These are phyloP conservation scores for Rhodotorula sp. DNA, from an alignment of 1,284 basidiomycete genomes.

Conservation along the genomic window DNA sequence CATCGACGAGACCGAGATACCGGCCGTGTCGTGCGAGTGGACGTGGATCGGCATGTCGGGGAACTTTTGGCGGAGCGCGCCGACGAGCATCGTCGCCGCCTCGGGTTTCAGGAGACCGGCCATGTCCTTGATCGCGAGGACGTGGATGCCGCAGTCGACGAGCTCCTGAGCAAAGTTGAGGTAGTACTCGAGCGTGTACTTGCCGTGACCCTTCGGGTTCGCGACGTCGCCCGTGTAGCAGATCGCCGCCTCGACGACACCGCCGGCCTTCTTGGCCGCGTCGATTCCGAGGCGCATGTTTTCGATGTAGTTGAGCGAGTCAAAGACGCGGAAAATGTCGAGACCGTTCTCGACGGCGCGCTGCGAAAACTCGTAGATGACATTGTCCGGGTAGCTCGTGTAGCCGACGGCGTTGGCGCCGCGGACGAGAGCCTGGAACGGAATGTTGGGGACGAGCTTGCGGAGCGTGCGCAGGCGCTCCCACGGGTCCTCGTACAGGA, in stretches of 20 bases:
- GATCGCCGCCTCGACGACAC: conserved; percentile 95
- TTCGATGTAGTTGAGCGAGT: conserved; percentile 97
- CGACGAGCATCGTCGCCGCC: conserved; percentile 88
- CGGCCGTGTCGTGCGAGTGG: conserved; percentile 99
- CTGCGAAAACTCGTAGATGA: conserved; percentile 47
- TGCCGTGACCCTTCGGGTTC: conserved; percentile 81
- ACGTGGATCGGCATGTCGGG: conserved; percentile 99
- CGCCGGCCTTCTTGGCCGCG: conserved; percentile 98
- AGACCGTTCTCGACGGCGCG: conserved; percentile 97
- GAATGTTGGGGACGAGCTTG: conserved; percentile 97
- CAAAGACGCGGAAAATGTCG: conserved; percentile 99
- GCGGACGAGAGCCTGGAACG: conserved; percentile 96
- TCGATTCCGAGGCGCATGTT: conserved; percentile 96
- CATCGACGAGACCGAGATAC: conserved; percentile 96
- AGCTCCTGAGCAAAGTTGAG: conserved; percentile 92
- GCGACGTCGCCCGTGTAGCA: conserved; percentile 99
- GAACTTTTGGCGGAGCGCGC: conserved; percentile 90
- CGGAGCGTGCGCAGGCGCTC: conserved; percentile 91
- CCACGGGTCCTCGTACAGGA: conserved; percentile 99
- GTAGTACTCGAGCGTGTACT: conserved; percentile 98
- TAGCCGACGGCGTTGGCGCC: conserved; percentile 99
- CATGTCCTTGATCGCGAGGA: conserved; percentile 99
- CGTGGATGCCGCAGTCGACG: conserved; percentile 92
- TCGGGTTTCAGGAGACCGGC: conserved; percentile 95
- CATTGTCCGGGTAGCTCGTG: conserved; percentile 98